Conservation (phyloP, 257 asterid species). For the Rehmannia glutinosa region DNA sequence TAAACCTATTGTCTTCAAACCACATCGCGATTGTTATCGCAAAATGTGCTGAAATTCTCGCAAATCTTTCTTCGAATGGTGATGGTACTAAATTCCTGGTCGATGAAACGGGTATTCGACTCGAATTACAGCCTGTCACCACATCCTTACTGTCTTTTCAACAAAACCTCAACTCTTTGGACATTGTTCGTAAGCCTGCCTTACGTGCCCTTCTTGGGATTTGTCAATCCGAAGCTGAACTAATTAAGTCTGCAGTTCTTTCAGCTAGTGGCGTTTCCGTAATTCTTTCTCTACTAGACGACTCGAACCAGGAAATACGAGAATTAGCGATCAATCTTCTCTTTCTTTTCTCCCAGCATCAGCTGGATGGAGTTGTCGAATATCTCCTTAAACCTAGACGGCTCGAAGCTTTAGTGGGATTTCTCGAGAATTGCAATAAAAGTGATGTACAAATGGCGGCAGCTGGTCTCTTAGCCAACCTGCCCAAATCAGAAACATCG, state of each 20-base stretch:
- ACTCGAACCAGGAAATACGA: constrained; percentile 47
- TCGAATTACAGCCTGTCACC: constrained; percentile 36
- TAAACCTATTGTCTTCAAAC: constrained; percentile 37
- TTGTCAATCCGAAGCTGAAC: constrained; percentile 48
- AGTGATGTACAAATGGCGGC: constrained; percentile 60
- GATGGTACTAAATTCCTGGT: constrained; percentile 51
- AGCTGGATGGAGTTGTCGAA: constrained; percentile 59
- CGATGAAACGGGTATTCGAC: constrained; percentile 33
- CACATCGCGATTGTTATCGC: constrained; percentile 27
- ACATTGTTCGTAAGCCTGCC: constrained; percentile 43
- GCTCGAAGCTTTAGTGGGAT: constrained; percentile 49
- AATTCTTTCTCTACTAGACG: constrained; percentile 54
- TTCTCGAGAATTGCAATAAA: constrained; percentile 48
- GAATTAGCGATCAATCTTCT: constrained; percentile 52
- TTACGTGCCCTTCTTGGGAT: constrained; percentile 47
- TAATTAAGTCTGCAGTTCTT: constrained; percentile 55
- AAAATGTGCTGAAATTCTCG: constrained; percentile 47
- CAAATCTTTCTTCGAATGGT: constrained; percentile 40
- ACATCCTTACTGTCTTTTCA: constrained; percentile 41
- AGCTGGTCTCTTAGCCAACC: constrained; percentile 60
- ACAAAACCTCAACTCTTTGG: constrained; percentile 36
- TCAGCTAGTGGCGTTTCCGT: constrained; percentile 48
- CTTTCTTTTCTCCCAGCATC: constrained; percentile 62
- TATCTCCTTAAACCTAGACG: constrained; percentile 58
- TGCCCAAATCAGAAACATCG: constrained; percentile 52